A percentile compares a stretch with the other conserved stretches of the same genome.
Evolutionary conservation across 108 stramenopile species (phyloP).

Genomic region (Discostella stelligeroides): DNA sequence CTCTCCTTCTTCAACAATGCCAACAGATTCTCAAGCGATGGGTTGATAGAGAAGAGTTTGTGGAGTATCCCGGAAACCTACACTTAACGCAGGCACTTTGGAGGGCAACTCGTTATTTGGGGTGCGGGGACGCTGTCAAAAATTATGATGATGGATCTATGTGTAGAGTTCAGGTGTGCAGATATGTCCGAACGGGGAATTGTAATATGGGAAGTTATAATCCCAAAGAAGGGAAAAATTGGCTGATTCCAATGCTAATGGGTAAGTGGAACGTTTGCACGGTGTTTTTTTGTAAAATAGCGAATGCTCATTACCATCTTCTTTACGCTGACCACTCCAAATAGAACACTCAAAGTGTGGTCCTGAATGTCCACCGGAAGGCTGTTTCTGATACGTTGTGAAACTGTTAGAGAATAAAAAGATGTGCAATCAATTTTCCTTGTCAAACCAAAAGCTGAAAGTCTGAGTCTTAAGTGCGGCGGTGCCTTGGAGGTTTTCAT

Average conservation of each 20-base stretch:
- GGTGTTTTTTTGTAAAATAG: neutral
- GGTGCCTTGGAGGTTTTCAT: no score
- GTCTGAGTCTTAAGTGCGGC: no score
- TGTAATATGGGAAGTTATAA: conserved; percentile 31
- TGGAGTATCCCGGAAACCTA: conserved; percentile 20
- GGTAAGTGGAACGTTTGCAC: conserved; percentile 16
- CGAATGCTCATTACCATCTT: neutral
- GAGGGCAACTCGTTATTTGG: conserved; percentile 38
- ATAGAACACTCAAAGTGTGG: conserved; percentile 10
- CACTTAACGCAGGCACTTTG: conserved; percentile 41
- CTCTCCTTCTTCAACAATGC: no score
- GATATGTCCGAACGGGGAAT: conserved; percentile 35
- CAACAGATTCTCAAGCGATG: conserved; percentile 27
- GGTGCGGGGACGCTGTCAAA: conserved; percentile 32
- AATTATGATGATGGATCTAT: conserved; percentile 28
- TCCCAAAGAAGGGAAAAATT: conserved; percentile 27
- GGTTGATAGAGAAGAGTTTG: conserved; percentile 28
- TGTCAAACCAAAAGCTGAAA: neutral
- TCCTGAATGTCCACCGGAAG: conserved; percentile 38
- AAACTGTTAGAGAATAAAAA: neutral
- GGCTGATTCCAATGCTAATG: conserved; percentile 35
- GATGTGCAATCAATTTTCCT: neutral
- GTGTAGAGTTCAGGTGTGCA: conserved; percentile 40
- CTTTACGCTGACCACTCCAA: neutral
- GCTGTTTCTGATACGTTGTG: conserved; percentile 16